A percentile compares a stretch with the other conserved stretches of the same genome.
phyloP scores from a whole-genome alignment of 257 asterid genomes.

The Rehmannia glutinosa region DNA sequence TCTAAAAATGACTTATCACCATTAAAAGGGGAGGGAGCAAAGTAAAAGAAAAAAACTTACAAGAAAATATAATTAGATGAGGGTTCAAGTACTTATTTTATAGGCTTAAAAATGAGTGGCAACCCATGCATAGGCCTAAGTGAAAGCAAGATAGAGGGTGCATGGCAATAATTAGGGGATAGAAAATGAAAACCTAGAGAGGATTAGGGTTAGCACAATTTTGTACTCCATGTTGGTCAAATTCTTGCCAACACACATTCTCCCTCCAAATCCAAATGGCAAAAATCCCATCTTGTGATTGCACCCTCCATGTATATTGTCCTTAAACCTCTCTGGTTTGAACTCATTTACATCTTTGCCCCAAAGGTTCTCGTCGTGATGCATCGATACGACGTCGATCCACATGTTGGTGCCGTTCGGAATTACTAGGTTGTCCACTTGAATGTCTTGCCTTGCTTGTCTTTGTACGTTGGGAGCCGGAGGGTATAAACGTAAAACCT shows the following conservation, averaged over 20 bases:
- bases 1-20: background rate
- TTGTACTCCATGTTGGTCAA: constrained; percentile 72
- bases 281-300: constrained; percentile 85
- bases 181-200: constrained; percentile 63
- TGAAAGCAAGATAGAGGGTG: constrained; percentile 71
- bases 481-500: constrained; percentile 64
- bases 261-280: constrained; percentile 92
- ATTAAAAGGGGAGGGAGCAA: background rate
- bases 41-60: background rate
- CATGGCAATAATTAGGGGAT: constrained; percentile 61
- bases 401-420: constrained; percentile 84
- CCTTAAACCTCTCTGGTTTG: constrained; percentile 65
- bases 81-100: background rate
- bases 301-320: constrained; percentile 57
- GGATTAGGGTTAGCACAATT: constrained; percentile 50
- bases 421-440: constrained; percentile 39
- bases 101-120: constrained; percentile 54
- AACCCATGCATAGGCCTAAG: constrained; percentile 75
- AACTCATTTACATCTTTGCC: constrained; percentile 74
- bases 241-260: constrained; percentile 84
- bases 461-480: constrained; percentile 85
- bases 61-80: background rate
- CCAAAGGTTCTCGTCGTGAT: constrained; percentile 67
- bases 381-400: constrained; percentile 85
- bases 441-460: constrained; percentile 66